Base-by-base conservation (phyloP, 768 basidiomycete genomes). In the Boletus rex-veris region DNA sequence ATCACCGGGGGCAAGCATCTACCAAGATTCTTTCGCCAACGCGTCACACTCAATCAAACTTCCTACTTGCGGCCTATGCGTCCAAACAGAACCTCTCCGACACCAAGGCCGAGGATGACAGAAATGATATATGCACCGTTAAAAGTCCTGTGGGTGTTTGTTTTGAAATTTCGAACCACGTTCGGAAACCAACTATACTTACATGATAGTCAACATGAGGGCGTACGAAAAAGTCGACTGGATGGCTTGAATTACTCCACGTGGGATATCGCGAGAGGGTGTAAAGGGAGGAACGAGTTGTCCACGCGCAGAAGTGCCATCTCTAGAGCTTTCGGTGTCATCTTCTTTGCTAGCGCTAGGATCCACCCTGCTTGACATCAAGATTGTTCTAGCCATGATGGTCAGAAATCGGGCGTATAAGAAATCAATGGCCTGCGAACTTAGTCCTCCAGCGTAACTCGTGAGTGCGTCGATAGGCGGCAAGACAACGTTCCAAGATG, bases 181-280 rank as follows among this genome's bases (percentile, higher is more conserved):
- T 47, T 37, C 30, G 55, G 38, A 18, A 16, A 16, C 12, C 10
- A 44, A 42, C 19, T 19, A 8, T 35, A 41, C 85, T 71, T 69
- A 91, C 90, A 92, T 92, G 62, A 90, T 77, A 9, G 80, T 82
- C 65, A 92, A 69, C 92, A 96, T 95, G 52, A 95, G 78, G 5
- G 76, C 59, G 60, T 90, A 95, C 24, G 72, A 73, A 19, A 94
- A 62, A 19, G 82, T 68, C 39, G 82, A 75, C 54, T 92, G 89
- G 18, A 83, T 52, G 9, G 80, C 80, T 57, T 84, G 82, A 39
- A 91, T 61, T 3, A 79, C 64, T 1, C 91, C 91, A 36, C 92
- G 82, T 1, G 82, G 78, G 7, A 90, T 60, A 67, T 95, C 93
- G 57, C 87, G 82, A 16, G 75, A 71, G 24, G 75, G 68, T 26